Conservation (phyloP, 352 stramenopile genomes). For the Aphanomyces cochlioides region DNA sequence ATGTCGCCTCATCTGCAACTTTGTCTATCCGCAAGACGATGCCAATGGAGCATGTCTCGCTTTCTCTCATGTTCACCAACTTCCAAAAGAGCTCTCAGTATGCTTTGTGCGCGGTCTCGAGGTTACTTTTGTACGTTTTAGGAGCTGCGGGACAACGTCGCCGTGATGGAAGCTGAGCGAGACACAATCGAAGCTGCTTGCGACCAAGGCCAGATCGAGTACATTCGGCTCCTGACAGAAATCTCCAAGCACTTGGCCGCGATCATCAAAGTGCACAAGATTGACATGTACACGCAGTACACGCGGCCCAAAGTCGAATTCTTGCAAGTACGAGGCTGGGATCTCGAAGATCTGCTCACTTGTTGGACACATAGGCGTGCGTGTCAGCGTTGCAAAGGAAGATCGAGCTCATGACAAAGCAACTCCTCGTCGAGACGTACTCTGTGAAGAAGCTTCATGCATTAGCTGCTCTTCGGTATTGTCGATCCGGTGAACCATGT, state of each 20-base stretch:
- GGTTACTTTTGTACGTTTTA: too few species aligned
- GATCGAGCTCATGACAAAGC: slow-evolving; percentile 19
- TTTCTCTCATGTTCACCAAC: not conserved
- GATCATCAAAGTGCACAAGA: slow-evolving; percentile 3
- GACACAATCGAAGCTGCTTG: not conserved
- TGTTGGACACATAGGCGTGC: not conserved
- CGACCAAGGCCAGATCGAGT: not conserved
- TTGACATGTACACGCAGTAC: not conserved
- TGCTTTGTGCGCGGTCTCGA: too few species aligned
- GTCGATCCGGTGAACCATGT: not conserved
- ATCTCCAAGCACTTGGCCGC: not conserved
- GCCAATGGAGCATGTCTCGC: not conserved
- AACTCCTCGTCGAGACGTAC: slow-evolving; percentile 23
- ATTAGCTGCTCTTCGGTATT: not conserved
- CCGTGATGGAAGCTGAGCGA: not conserved
- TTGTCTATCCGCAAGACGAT: not conserved
- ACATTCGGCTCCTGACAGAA: not conserved
- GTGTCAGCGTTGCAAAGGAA: slow-evolving; percentile 17
- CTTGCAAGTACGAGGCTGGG: not conserved
- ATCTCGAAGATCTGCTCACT: not conserved
- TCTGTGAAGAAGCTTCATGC: slow-evolving; percentile 2
- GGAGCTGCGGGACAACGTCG: not conserved
- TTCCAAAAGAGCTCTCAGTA: not conserved
- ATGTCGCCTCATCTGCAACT: slow-evolving; percentile 7
- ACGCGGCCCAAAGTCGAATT: not conserved